Percentiles rank a stretch among this genome's conserved stretches.
Conservation (phyloP, 2,329 filamentous ascomycete genomes). For the Laburnicola sp. region DNA sequence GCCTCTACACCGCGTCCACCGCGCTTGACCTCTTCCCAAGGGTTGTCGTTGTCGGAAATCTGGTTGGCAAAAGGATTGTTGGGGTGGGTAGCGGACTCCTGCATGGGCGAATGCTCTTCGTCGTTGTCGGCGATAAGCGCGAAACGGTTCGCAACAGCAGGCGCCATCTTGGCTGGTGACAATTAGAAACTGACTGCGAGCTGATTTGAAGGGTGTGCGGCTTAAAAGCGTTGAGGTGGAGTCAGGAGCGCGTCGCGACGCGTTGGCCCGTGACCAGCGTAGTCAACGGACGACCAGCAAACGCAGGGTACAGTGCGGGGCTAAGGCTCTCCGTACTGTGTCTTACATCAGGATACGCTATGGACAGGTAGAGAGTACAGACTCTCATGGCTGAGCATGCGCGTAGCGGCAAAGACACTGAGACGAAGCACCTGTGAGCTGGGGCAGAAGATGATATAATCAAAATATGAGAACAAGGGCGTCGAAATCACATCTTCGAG, state of each 20-base stretch:
- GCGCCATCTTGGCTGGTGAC: slow-evolving; percentile 16
- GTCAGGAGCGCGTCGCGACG: slow-evolving; percentile 1
- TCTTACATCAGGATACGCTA: too few relatives aligned
- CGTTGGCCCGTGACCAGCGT: slow-evolving; percentile 1
- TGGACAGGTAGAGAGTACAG: too few relatives aligned
- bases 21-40: slow-evolving; percentile 36
- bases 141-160: slow-evolving; percentile 27
- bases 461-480: too few relatives aligned
- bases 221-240: too few relatives aligned
- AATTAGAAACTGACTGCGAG: not conserved
- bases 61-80: slow-evolving; percentile 30
- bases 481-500: too few relatives aligned
- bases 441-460: too few relatives aligned
- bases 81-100: slow-evolving; percentile 5
- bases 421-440: too few relatives aligned
- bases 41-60: slow-evolving; percentile 23
- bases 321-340: too few relatives aligned
- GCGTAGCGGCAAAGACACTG: too few relatives aligned
- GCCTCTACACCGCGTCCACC: slow-evolving; percentile 14
- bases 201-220: too few relatives aligned
- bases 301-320: too few relatives aligned
- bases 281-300: not conserved
- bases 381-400: too few relatives aligned
- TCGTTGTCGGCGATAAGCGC: slow-evolving; percentile 25
- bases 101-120: slow-evolving; percentile 7